These are phyloP conservation scores for Colletotrichum sp. DNA, from an alignment of 2,329 filamentous ascomycete species.

Conservation along the genomic window DNA sequence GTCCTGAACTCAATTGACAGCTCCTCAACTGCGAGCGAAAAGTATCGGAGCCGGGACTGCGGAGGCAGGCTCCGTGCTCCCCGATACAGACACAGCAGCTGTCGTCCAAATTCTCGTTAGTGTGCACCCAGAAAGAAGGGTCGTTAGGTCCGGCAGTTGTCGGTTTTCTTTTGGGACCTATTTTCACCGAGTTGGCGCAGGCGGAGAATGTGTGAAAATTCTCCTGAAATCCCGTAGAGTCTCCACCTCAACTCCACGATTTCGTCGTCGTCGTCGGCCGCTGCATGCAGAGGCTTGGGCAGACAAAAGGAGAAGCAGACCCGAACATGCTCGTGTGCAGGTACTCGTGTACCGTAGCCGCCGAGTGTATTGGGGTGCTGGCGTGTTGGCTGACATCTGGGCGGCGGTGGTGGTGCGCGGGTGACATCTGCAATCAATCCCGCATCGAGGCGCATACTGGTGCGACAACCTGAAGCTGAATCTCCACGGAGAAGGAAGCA, in stretches of 20 bases:
- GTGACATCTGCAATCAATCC: not conserved
- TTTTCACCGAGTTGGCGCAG: not conserved
- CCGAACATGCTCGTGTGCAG: not conserved
- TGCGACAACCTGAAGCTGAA: conserved; percentile 10
- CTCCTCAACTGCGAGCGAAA: not conserved
- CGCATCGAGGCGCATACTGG: conserved; percentile 2
- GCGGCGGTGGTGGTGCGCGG: not conserved
- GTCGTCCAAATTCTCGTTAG: not conserved
- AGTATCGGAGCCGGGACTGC: not conserved
- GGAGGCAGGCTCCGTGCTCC: not conserved
- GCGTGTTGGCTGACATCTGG: not conserved
- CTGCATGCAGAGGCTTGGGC: not conserved
- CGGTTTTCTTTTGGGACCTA: not conserved
- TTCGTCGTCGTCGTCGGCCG: not conserved
- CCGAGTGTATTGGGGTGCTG: not conserved
- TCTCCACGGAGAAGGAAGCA: not conserved
- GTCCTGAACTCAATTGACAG: not conserved
- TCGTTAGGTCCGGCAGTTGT: not conserved
- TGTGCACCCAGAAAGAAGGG: not conserved
- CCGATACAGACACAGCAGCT: not conserved
- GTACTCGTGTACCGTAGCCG: not conserved
- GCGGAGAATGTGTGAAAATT: not conserved
- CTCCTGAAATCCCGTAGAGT: not conserved
- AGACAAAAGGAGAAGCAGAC: not conserved
- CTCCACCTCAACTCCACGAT: not conserved